Conservation (phyloP, 345 rosid genomes). For the Lenwebbia sp. region DNA sequence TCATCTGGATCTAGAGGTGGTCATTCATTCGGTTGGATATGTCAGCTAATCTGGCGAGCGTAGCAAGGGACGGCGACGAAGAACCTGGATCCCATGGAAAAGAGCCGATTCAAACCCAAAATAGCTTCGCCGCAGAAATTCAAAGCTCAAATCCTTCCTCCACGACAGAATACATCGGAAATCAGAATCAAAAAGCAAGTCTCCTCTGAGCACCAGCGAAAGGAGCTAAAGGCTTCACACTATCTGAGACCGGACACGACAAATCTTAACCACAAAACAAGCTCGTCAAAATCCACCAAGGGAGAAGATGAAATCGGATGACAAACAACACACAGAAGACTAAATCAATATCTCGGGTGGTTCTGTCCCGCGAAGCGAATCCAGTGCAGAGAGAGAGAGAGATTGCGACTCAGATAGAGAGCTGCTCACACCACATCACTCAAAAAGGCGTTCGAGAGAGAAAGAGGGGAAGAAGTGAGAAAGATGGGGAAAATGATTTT, state of each 20-base stretch:
- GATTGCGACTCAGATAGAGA: not conserved
- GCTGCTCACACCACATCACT: not conserved
- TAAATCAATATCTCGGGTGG: not conserved
- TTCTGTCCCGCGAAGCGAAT: not conserved
- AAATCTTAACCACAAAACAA: not conserved
- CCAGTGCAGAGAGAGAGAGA: not conserved
- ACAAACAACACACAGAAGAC: not conserved
- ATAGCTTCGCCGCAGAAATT: not conserved
- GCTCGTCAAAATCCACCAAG: not conserved
- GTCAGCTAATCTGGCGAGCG: not conserved
- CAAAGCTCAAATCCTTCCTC: not conserved
- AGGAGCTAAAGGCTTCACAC: not conserved
- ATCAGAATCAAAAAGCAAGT: not conserved
- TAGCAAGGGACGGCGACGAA: slow-evolving; percentile 16
- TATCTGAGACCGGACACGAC: not conserved
- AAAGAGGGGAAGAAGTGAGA: not conserved
- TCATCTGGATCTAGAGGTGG: not conserved
- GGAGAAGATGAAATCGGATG: not conserved
- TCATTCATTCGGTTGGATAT: not conserved
- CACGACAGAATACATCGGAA: accelerated
- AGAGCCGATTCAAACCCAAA: not conserved
- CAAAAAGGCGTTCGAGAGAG: not conserved
- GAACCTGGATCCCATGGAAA: slow-evolving; percentile 45
- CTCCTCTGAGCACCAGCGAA: not conserved
- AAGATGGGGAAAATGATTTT: not conserved